Evolutionary conservation across 192 early-diverging fungal genomes (phyloP).

Genomic region (Entomortierella lignicola): DNA sequence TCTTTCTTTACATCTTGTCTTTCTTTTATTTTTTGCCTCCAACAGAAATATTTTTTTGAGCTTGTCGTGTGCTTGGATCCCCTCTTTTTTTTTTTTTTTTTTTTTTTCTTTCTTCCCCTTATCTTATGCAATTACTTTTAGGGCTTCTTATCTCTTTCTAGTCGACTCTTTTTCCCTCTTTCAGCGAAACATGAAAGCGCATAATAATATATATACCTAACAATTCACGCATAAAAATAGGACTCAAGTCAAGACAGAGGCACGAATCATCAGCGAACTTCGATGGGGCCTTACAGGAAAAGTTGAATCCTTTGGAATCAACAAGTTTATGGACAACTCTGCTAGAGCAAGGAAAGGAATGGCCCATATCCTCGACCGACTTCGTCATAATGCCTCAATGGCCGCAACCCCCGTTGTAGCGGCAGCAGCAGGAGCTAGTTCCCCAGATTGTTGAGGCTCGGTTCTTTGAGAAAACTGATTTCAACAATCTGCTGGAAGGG

Average conservation of each 20-base stretch:
- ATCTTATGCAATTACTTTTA: background rate
- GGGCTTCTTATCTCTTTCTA: background rate
- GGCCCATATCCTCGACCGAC: constrained; percentile 62
- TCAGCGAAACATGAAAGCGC: too few species aligned
- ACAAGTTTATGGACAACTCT: constrained; percentile 85
- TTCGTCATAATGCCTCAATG: constrained; percentile 56
- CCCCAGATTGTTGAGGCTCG: constrained; percentile 20
- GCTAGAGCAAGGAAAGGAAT: constrained; percentile 66
- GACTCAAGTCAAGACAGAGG: constrained; percentile 84
- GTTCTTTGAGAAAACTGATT: background rate
- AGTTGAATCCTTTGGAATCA: constrained; percentile 92
- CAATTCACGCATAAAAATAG: too few species aligned
- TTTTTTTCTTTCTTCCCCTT: background rate
- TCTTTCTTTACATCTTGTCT: background rate
- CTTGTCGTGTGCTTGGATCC: constrained; percentile 2
- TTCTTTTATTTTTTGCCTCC: background rate
- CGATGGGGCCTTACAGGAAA: constrained; percentile 84
- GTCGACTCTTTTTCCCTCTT: background rate
- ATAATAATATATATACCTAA: too few species aligned
- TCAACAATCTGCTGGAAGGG: too few species aligned
- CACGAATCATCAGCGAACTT: constrained; percentile 87
- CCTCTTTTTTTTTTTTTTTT: background rate
- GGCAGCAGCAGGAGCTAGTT: constrained; percentile 7
- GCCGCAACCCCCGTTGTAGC: constrained; percentile 14
- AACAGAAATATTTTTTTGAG: background rate